Conservation (phyloP, 352 stramenopile species). For the Lagenidium sp. region DNA sequence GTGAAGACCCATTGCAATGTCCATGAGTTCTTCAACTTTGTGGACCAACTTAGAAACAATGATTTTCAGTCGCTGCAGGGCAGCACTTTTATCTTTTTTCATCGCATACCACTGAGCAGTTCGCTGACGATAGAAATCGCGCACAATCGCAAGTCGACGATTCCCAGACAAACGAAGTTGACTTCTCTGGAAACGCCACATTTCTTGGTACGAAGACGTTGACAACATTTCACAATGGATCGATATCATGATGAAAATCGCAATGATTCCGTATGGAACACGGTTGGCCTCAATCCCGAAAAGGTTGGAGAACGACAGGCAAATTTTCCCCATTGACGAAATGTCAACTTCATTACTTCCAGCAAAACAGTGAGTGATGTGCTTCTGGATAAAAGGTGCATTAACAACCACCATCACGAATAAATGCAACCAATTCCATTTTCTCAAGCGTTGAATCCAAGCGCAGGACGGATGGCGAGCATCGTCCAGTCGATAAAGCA, state of each 20-base stretch:
- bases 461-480: slow-evolving; percentile 33
- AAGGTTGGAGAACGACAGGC: slow-evolving; percentile 61
- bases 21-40: slow-evolving; percentile 86
- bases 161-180: no score
- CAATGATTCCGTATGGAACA: slow-evolving; percentile 58
- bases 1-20: slow-evolving; percentile 78
- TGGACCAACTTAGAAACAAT: slow-evolving; percentile 85
- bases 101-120: slow-evolving; percentile 67
- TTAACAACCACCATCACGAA: slow-evolving; percentile 73
- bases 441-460: slow-evolving; percentile 70
- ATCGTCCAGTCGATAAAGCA: slow-evolving; percentile 77
- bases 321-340: slow-evolving; percentile 17
- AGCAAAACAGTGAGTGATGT: slow-evolving; percentile 43
- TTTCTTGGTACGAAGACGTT: slow-evolving; percentile 46
- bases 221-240: slow-evolving; percentile 77
- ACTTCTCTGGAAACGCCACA: no score
- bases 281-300: slow-evolving; percentile 46
- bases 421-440: slow-evolving; percentile 78
- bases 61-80: slow-evolving; percentile 75
- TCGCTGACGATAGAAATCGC: slow-evolving; percentile 50
- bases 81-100: slow-evolving; percentile 80
- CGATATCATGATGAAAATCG: slow-evolving; percentile 73
- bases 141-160: slow-evolving; percentile 58
- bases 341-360: slow-evolving; percentile 9
- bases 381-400: slow-evolving; percentile 41